Percentiles rank a stretch among this genome's conserved stretches.
Evolutionary conservation across 805 yeast genomes (phyloP).

Genomic region (Helenozyma rhizophorensis): DNA sequence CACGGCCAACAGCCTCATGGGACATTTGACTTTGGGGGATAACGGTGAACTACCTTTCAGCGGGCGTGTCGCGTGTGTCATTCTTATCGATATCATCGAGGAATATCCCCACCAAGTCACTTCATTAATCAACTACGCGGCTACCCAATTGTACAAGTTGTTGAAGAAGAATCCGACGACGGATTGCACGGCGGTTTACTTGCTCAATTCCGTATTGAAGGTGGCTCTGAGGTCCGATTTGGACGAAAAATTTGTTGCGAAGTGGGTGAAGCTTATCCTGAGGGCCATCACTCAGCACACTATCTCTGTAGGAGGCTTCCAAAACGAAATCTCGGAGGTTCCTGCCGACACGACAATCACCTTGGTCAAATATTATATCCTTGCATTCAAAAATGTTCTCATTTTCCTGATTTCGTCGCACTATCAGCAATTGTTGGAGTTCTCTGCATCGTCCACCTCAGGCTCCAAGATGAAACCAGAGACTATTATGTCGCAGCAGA

Average conservation of each 20-base stretch:
- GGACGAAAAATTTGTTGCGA: conserved; percentile 37
- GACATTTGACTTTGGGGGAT: conserved; percentile 19
- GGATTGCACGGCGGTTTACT: conserved; percentile 24
- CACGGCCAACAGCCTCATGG: conserved; percentile 31
- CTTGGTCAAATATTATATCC: conserved; percentile 28
- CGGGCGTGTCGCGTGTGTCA: conserved; percentile 22
- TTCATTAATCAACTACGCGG: conserved; percentile 31
- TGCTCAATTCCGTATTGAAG: conserved; percentile 28
- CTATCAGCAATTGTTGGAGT: conserved; percentile 34
- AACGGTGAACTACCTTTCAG: conserved; percentile 13
- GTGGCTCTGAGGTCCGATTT: conserved; percentile 34
- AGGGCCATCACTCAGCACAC: conserved; percentile 23
- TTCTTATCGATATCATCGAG: conserved; percentile 37
- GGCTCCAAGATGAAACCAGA: conserved; percentile 42
- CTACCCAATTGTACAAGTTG: conserved; percentile 34
- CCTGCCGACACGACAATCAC: conserved; percentile 17
- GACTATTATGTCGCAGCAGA: conserved; percentile 36
- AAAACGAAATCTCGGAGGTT: conserved; percentile 9
- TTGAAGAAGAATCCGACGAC: conserved; percentile 29
- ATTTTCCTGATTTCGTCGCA: conserved; percentile 30
- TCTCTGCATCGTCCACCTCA: conserved; percentile 31
- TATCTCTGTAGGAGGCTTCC: conserved; percentile 12
- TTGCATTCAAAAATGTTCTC: conserved; percentile 28
- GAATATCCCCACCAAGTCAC: conserved; percentile 32
- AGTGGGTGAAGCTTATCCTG: conserved; percentile 27